A percentile compares a stretch with the other conserved stretches of the same genome.
Evolutionary conservation across 345 rosid genomes (phyloP).

Genomic region (Nasturtium officinale): DNA sequence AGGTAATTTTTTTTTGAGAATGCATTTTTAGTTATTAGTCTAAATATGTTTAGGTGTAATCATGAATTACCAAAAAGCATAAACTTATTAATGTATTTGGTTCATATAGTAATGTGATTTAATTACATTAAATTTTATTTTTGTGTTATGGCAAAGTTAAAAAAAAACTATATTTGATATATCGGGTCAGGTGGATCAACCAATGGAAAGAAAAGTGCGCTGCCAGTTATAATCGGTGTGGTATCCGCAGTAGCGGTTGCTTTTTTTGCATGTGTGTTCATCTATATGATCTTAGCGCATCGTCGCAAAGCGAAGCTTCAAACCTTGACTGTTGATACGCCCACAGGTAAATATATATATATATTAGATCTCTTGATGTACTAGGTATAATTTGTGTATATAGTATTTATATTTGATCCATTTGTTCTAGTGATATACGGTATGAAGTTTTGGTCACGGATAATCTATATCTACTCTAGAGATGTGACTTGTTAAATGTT

Average conservation of each 20-base stretch:
- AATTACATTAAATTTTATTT: no score
- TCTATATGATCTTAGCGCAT: background rate
- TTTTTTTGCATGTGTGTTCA: background rate
- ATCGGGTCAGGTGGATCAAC: slow-evolving; percentile 14
- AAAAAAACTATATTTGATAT: background rate
- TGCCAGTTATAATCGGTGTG: slow-evolving; percentile 29
- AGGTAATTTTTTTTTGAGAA: background rate
- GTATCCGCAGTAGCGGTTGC: background rate
- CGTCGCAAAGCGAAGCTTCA: slow-evolving; percentile 9
- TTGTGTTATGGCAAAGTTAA: no score
- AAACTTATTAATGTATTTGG: background rate
- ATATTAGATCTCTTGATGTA: background rate
- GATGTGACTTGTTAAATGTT: background rate
- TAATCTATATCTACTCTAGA: background rate
- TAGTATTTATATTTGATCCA: background rate
- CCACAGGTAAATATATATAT: slow-evolving; percentile 17
- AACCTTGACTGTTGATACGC: background rate
- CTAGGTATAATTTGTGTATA: background rate
- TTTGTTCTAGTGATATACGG: background rate
- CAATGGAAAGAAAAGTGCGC: slow-evolving; percentile 1
- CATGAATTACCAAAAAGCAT: background rate
- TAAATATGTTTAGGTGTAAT: background rate
- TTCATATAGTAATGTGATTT: no score
- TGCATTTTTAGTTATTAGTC: background rate
- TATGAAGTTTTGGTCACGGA: background rate